phyloP scores from a whole-genome alignment of 2,329 filamentous ascomycete genomes.

The Penicillium olsonii region DNA sequence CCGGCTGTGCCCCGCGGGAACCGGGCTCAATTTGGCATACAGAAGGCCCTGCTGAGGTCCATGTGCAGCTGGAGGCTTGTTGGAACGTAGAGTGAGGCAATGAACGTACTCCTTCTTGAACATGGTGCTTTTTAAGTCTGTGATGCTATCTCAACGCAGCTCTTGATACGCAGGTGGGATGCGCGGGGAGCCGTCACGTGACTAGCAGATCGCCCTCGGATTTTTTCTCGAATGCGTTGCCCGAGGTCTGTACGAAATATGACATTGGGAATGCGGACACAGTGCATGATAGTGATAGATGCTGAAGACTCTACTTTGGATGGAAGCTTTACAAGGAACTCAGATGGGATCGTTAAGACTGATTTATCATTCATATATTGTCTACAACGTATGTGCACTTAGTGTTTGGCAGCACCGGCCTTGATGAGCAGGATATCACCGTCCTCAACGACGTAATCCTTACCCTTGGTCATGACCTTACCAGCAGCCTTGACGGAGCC shows the following conservation, averaged over 20 bases:
- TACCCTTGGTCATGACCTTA: constrained; percentile 98
- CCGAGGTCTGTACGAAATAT: neutral
- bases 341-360: constrained; percentile 3
- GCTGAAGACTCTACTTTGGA: too few species aligned
- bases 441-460: constrained; percentile 73
- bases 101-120: constrained; percentile 84
- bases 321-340: neutral
- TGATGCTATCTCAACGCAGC: constrained; percentile 8
- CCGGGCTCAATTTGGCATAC: neutral
- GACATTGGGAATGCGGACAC: too few species aligned
- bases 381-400: constrained; percentile 21
- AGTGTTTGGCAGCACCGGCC: constrained; percentile 54
- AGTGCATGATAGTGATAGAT: too few species aligned
- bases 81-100: neutral
- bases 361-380: constrained; percentile 16
- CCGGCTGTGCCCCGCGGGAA: neutral
- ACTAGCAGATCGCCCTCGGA: neutral
- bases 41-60: neutral
- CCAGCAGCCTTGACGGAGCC: constrained; percentile 86
- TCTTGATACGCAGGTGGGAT: constrained; percentile 23
- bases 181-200: constrained; percentile 27
- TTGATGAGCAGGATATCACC: constrained; percentile 79
- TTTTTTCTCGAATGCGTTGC: constrained; percentile 17
- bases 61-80: rapidly evolving
- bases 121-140: constrained; percentile 54